Evolutionary conservation across 2,329 filamentous ascomycete species (phyloP).

Genomic region (Sordariomycetes sp.): DNA sequence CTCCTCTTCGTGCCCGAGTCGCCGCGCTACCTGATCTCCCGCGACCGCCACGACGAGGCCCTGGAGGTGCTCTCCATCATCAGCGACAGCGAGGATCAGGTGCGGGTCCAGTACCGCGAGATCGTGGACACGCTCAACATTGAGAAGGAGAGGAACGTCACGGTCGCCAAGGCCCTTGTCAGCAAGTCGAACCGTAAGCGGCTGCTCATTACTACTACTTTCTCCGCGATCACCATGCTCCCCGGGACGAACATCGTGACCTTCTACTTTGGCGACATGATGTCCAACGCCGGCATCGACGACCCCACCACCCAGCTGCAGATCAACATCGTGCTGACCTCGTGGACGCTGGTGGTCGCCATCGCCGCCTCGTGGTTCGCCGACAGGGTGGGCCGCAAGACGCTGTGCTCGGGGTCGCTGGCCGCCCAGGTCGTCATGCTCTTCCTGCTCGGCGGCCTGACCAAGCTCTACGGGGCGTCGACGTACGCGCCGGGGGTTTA

Average conservation of each 20-base stretch:
- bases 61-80: not conserved
- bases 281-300: slow-evolving; percentile 33
- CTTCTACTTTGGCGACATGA: slow-evolving; percentile 20
- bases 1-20: slow-evolving; percentile 21
- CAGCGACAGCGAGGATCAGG: not conserved
- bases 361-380: slow-evolving; percentile 1
- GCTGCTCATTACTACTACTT: not conserved
- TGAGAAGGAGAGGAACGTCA: not conserved
- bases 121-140: not conserved
- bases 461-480: not conserved
- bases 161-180: not conserved
- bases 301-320: slow-evolving; percentile 29
- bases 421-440: not conserved
- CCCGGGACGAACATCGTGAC: not conserved
- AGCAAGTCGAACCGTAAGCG: not conserved
- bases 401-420: not conserved
- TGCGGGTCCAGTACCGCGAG: not conserved
- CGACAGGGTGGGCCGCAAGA: not conserved
- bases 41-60: slow-evolving; percentile 7
- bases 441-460: not conserved
- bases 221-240: not conserved
- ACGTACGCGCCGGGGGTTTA: not conserved
- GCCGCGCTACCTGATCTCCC: slow-evolving; percentile 18
- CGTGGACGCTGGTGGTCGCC: slow-evolving; percentile 11
- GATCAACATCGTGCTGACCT: slow-evolving; percentile 14